These are phyloP conservation scores for Sphaerulina vaccinii DNA, from an alignment of 2,329 filamentous ascomycete genomes.

Conservation along the genomic window DNA sequence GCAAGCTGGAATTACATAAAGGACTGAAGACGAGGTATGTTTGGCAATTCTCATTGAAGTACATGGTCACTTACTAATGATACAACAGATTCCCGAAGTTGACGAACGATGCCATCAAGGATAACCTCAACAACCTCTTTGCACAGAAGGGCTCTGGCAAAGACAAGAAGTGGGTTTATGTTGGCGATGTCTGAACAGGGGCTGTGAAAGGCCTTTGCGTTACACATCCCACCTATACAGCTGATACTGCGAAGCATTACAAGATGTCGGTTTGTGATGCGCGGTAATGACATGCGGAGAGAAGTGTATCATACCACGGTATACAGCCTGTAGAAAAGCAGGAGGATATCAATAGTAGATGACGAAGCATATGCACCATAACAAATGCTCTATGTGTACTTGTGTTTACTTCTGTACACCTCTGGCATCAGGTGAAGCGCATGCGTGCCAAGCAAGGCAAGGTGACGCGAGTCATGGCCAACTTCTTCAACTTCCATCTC, in stretches of 20 bases:
- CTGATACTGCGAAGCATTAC: neutral
- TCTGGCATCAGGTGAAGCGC: neutral
- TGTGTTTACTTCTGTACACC: neutral
- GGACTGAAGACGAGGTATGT: conserved; percentile 66
- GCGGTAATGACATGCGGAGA: neutral
- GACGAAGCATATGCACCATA: neutral
- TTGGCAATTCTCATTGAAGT: neutral
- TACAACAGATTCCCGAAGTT: conserved; percentile 62
- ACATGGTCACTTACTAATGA: conserved; percentile 16
- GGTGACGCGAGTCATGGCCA: too few species aligned
- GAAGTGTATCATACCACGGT: neutral
- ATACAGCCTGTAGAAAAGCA: neutral
- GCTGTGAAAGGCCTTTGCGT: too few species aligned
- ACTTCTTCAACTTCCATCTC: too few species aligned
- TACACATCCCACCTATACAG: neutral
- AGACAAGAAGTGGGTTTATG: conserved; percentile 62
- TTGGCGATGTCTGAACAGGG: conserved; percentile 23
- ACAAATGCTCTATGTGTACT: neutral
- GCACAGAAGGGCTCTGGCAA: conserved; percentile 61
- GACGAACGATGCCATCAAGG: conserved; percentile 68
- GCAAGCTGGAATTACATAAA: conserved; percentile 72
- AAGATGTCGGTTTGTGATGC: neutral
- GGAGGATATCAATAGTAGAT: neutral
- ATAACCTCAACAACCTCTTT: conserved; percentile 66
- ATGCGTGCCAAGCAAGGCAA: too few species aligned